Percentiles rank a stretch among this genome's conserved stretches.
These are phyloP conservation scores for Neurospora sp. DNA, from an alignment of 495 filamentous ascomycete genomes.

Conservation along the genomic window DNA sequence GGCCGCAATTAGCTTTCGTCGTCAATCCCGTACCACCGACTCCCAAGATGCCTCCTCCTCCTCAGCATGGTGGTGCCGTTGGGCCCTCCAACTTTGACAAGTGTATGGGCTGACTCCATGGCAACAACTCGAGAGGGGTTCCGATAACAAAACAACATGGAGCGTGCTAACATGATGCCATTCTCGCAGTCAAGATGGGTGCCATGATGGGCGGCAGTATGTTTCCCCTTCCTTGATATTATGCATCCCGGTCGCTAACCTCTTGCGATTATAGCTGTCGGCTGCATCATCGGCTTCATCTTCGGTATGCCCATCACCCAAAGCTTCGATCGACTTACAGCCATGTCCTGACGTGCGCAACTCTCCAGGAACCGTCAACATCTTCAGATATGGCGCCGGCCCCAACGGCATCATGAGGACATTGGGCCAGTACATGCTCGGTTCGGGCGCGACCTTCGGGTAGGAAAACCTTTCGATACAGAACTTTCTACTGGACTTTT, in stretches of 20 bases:
- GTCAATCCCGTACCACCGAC: constrained; percentile 1
- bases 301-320: constrained; percentile 51
- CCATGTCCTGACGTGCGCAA: constrained; percentile 9
- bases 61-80: constrained; percentile 27
- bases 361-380: constrained; percentile 71
- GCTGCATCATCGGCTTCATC: constrained; percentile 93
- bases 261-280: constrained; percentile 58
- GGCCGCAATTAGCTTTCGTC: not conserved
- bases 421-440: constrained; percentile 92
- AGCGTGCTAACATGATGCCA: constrained; percentile 14
- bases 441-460: constrained; percentile 96
- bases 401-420: constrained; percentile 89
- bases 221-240: constrained; percentile 21
- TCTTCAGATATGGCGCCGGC: constrained; percentile 87
- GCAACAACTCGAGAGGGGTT: not conserved
- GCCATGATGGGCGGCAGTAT: constrained; percentile 95
- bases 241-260: constrained; percentile 1
- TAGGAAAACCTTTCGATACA: constrained; percentile 33
- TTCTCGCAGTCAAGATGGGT: constrained; percentile 80
- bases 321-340: not conserved
- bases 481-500: not conserved
- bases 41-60: constrained; percentile 38
- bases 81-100: constrained; percentile 89
- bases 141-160: constrained; percentile 16
- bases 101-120: constrained; percentile 43